Conservation (phyloP, 2,329 filamentous ascomycete genomes). For the Colletotrichum siamense region DNA sequence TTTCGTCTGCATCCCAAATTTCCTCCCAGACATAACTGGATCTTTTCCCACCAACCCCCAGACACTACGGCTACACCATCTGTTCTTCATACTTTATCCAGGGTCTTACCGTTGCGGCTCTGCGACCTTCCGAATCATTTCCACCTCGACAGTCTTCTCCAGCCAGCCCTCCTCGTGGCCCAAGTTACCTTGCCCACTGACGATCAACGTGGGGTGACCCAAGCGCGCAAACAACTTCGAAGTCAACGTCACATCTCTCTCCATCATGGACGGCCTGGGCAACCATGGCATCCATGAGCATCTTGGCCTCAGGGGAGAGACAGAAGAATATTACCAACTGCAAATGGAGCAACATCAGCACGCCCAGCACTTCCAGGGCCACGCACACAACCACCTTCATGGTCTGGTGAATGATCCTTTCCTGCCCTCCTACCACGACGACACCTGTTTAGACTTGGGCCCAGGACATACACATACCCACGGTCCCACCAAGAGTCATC, state of each 20-base stretch:
- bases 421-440: constrained; percentile 27
- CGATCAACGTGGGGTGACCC: not conserved
- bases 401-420: not conserved
- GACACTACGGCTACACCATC: constrained; percentile 7
- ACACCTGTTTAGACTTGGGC: constrained; percentile 34
- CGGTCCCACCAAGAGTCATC: not conserved
- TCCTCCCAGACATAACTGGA: not conserved
- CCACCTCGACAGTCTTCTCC: not conserved
- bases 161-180: not conserved
- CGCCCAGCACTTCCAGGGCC: not conserved
- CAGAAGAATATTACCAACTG: not conserved
- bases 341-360: not conserved
- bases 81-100: not conserved
- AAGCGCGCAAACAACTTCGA: not conserved
- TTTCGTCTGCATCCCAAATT: not conserved
- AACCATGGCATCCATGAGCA: not conserved
- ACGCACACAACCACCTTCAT: not conserved
- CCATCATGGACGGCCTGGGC: constrained; percentile 27
- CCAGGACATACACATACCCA: constrained; percentile 7
- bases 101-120: constrained; percentile 13
- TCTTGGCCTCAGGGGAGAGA: not conserved
- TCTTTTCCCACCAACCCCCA: not conserved
- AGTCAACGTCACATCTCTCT: not conserved
- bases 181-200: not conserved
- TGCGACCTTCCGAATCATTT: not conserved